These are phyloP conservation scores for Calocera viscosa DNA, from an alignment of 768 basidiomycete genomes.

Conservation along the genomic window DNA sequence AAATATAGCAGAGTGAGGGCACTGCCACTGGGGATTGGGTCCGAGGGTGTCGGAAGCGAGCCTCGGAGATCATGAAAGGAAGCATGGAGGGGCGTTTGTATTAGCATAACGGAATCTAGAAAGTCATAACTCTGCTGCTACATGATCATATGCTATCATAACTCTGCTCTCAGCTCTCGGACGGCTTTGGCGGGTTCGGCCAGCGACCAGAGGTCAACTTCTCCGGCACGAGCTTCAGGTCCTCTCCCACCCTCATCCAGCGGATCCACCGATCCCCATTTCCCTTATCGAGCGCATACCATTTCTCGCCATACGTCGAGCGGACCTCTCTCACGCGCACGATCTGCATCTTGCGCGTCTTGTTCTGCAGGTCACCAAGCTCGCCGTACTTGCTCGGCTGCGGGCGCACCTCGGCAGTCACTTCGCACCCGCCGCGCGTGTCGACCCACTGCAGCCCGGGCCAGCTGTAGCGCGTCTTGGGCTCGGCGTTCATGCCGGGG, in stretches of 20 bases:
- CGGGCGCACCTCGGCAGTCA: not conserved
- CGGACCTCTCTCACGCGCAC: not conserved
- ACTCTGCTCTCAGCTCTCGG: not conserved
- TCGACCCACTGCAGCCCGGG: not conserved
- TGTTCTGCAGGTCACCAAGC: not conserved
- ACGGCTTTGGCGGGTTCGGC: not conserved
- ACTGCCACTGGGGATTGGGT: no score
- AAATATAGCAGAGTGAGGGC: no score
- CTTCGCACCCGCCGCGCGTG: not conserved
- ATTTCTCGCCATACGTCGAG: not conserved
- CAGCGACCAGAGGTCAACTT: not conserved
- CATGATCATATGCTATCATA: not conserved
- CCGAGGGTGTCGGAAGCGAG: no score
- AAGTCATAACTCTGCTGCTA: no score
- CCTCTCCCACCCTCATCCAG: not conserved
- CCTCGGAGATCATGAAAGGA: no score
- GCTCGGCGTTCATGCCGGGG: not conserved
- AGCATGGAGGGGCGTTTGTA: no score
- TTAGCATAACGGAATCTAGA: no score
- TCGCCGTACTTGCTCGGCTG: not conserved
- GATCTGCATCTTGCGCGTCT: not conserved
- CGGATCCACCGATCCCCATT: not conserved
- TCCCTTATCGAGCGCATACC: not conserved
- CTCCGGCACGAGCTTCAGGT: not conserved
- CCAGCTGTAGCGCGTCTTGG: not conserved